phyloP scores from a whole-genome alignment of 768 basidiomycete species.

The Suillus subalutaceus region DNA sequence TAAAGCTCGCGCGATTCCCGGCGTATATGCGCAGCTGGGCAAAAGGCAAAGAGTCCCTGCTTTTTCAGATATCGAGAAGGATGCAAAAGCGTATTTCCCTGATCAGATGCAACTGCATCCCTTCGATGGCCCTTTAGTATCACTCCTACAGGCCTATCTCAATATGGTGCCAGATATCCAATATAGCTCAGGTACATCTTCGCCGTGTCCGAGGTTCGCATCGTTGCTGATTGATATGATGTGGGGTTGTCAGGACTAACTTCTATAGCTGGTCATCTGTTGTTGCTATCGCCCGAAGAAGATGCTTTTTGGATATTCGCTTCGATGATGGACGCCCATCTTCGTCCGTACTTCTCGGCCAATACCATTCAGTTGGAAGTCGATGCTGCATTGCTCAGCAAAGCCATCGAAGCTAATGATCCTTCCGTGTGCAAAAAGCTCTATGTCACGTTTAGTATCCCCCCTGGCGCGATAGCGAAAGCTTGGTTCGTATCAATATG shows the following conservation, averaged over 20 bases:
- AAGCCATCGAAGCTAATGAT: constrained; percentile 69
- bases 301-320: constrained; percentile 92
- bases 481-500: constrained; percentile 54
- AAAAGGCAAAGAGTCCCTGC: constrained; percentile 54
- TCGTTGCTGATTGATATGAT: not conserved
- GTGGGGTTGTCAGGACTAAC: constrained; percentile 54
- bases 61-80: constrained; percentile 58
- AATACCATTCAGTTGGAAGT: constrained; percentile 70
- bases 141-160: constrained; percentile 71
- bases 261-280: constrained; percentile 69
- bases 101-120: constrained; percentile 62
- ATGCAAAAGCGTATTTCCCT: constrained; percentile 55
- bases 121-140: constrained; percentile 56
- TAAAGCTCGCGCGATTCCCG: constrained; percentile 67
- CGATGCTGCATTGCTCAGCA: constrained; percentile 70
- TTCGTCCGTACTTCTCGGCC: constrained; percentile 76
- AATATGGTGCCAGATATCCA: constrained; percentile 85
- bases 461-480: constrained; percentile 57
- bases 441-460: constrained; percentile 63
- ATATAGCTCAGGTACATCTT: constrained; percentile 59
- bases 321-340: constrained; percentile 81
- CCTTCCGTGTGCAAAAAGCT: constrained; percentile 63
- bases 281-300: constrained; percentile 80
- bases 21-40: constrained; percentile 67
- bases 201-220: constrained; percentile 8